Percentiles rank a stretch among this genome's conserved stretches.
Conservation (phyloP, 768 basidiomycete species). For the Pluteus cervinus region DNA sequence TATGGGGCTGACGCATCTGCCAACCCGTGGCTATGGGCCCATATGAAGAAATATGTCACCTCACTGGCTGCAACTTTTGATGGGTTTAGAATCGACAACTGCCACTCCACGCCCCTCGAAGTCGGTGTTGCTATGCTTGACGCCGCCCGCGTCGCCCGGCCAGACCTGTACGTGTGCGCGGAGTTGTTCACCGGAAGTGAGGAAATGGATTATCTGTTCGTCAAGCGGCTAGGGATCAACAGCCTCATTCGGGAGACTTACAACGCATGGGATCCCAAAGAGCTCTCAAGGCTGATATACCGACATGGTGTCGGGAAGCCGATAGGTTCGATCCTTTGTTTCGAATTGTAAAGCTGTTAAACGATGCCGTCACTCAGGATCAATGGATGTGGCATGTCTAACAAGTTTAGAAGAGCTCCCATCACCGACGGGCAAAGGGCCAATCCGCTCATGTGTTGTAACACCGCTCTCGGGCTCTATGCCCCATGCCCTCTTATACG, state of each 20-base stretch:
- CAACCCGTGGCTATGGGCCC: constrained; percentile 93
- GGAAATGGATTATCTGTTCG: constrained; percentile 89
- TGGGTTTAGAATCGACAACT: constrained; percentile 98
- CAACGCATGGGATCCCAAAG: constrained; percentile 86
- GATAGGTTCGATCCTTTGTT: no score
- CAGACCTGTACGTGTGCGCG: constrained; percentile 93
- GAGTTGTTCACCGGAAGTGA: constrained; percentile 96
- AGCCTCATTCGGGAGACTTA: constrained; percentile 93
- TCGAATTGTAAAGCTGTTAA: no score
- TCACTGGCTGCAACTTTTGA: constrained; percentile 81
- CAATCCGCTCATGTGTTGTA: constrained; percentile 64
- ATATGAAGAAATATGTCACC: constrained; percentile 82
- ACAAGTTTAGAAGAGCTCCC: constrained; percentile 70
- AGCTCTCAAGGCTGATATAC: constrained; percentile 84
- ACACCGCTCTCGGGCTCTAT: constrained; percentile 77
- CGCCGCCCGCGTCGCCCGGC: constrained; percentile 80
- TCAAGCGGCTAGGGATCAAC: constrained; percentile 88
- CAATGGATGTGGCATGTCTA: constrained; percentile 89
- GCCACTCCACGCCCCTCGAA: constrained; percentile 93
- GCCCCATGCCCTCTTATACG: constrained; percentile 93
- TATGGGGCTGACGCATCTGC: constrained; percentile 76
- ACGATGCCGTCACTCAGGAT: no score
- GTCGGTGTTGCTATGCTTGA: constrained; percentile 97
- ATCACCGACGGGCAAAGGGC: constrained; percentile 80
- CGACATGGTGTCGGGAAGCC: constrained; percentile 91